Conservation (phyloP, 306 rosid genomes). For the Malus domestica region ASM211411v1 NC_041795.1:19189501-19190000, state of each 20-base stretch:
- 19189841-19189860: too few species aligned
- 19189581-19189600: neutral
- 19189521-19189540: neutral
- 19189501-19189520: slow-evolving; percentile 27
- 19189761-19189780: neutral
- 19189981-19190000: neutral
- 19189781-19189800: neutral
- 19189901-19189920: neutral
- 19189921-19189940: neutral
- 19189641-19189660: neutral
- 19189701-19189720: neutral
- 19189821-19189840: neutral
- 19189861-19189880: neutral
- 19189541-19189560: neutral
- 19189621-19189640: neutral
- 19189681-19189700: neutral
- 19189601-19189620: neutral
- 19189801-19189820: neutral
- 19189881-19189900: neutral
- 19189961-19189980: neutral
- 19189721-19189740: neutral
- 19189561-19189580: neutral
- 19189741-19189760: too few species aligned
- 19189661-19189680: neutral
- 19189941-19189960: neutral